phyloP scores from a whole-genome alignment of 2,329 filamentous ascomycete genomes.

The Colletotrichum costaricense region DNA sequence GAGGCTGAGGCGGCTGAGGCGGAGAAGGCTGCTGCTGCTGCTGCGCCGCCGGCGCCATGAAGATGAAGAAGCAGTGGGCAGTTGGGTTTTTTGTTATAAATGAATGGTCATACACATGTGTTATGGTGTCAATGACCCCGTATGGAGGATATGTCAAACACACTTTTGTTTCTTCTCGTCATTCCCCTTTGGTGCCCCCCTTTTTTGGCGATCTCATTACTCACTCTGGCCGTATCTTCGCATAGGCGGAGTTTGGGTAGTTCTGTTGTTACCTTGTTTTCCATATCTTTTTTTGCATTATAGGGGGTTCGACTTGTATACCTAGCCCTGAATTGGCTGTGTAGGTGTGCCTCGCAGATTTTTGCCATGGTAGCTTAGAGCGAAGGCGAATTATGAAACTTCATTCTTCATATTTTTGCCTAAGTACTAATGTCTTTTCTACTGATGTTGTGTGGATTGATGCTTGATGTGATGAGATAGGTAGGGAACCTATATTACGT shows the following conservation, averaged over 20 bases:
- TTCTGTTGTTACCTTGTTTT: background rate
- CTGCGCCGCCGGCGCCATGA: constrained; percentile 14
- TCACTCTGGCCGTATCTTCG: background rate
- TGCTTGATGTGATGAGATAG: background rate
- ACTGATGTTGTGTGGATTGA: no score
- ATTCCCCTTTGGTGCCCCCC: background rate
- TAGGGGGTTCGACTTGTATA: constrained; percentile 5
- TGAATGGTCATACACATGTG: background rate
- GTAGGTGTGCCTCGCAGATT: background rate
- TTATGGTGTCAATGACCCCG: constrained; percentile 10
- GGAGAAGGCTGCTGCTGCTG: constrained; percentile 17
- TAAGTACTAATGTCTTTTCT: no score
- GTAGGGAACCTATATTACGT: no score
- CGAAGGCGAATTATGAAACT: constrained; percentile 20
- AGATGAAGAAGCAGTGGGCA: background rate
- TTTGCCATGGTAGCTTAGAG: constrained; percentile 16
- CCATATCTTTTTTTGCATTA: constrained; percentile 3
- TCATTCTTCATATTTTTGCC: no score
- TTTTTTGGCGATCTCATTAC: background rate
- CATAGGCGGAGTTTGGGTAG: constrained; percentile 16
- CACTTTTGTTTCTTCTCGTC: constrained; percentile 1
- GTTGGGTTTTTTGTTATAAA: background rate
- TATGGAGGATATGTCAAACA: constrained; percentile 20
- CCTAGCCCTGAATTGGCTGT: constrained; percentile 14
- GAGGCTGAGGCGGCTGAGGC: constrained; percentile 2